Evolutionary conservation across 1,284 basidiomycete genomes (phyloP), one percentile per base, ranked within the genome.

Genomic region (Rhodotorula sp.): DNA sequence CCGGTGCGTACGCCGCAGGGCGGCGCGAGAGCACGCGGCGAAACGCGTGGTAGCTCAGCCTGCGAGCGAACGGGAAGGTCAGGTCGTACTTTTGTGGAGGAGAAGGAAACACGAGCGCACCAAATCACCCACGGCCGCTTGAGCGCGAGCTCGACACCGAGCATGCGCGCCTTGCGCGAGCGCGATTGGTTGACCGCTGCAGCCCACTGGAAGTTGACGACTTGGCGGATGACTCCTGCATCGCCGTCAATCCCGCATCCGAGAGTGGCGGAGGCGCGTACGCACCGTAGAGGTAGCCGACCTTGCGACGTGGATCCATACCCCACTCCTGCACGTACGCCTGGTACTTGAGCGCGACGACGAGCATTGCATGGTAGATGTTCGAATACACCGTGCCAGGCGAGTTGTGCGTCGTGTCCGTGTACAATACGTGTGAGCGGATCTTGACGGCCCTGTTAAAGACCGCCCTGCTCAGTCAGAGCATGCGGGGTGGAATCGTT

Each of bases 341-440:
- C 64, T 91, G 88, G 85, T 94, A 90, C 83, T 94, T 97, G 85
- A 95, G 89, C 1, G 92, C 92, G 1, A 89, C 86, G 36, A 96
- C 81, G n/a, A 92, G 82, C 78, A 95, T 91, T 78, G 89, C 91
- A 81, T 94, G 89, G 80, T 94, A 94, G 17, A 97, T 84, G 80
- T 97, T 99, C 50, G 87, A 80, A 80, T 91, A 87, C 5, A 92
- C 88, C 0, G 86, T 86, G 46, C 84, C 77, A 37, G 82, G 76
- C 3, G 86, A 83, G 81, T 96, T 97, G 74, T 97, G 85, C 48
- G 66, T 58, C 4, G 87, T 86, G 81, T 98, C 95, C 61, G 86
- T 88, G 81, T 87, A 95, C 70, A 94, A 87, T 48, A 88, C 84
- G 78, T 93, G 90, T 67, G 85, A 85, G 77, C 87, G 87, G 22